Conservation (phyloP, 2,329 filamentous ascomycete species). For the Elsinoe arachidis region DNA sequence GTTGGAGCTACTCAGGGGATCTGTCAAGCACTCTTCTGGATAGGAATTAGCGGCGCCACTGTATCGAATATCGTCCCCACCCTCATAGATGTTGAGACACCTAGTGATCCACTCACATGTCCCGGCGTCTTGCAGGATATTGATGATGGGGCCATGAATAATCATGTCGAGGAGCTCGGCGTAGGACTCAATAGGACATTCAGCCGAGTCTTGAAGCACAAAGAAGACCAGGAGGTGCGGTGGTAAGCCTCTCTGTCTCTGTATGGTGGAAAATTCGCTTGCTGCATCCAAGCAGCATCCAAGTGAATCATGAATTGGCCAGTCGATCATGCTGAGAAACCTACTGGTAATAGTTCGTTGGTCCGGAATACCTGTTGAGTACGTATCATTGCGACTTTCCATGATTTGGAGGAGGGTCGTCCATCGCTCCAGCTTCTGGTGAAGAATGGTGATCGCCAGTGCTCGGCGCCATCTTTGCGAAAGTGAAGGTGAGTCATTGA, state of each 20-base stretch:
- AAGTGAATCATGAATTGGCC: background rate
- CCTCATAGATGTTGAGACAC: background rate
- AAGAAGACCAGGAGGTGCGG: background rate
- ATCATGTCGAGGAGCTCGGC: background rate
- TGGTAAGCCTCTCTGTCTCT: background rate
- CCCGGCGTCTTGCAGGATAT: background rate
- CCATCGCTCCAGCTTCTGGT: background rate
- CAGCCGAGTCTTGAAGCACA: background rate
- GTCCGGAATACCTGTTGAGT: background rate
- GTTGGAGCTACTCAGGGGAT: background rate
- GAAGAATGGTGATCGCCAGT: background rate
- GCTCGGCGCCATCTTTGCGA: background rate
- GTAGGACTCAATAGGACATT: background rate
- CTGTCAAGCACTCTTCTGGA: background rate
- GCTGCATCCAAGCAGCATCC: background rate
- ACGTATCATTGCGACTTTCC: background rate
- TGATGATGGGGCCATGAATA: background rate
- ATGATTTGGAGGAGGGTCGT: background rate
- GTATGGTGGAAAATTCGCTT: background rate
- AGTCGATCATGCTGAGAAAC: background rate
- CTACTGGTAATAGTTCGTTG: background rate
- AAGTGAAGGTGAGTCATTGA: background rate
- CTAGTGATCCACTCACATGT: background rate
- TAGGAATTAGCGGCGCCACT: background rate
- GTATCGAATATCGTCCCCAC: background rate